phyloP scores from a whole-genome alignment of 1,284 basidiomycete species.

The Rhodotorula sp. region DNA sequence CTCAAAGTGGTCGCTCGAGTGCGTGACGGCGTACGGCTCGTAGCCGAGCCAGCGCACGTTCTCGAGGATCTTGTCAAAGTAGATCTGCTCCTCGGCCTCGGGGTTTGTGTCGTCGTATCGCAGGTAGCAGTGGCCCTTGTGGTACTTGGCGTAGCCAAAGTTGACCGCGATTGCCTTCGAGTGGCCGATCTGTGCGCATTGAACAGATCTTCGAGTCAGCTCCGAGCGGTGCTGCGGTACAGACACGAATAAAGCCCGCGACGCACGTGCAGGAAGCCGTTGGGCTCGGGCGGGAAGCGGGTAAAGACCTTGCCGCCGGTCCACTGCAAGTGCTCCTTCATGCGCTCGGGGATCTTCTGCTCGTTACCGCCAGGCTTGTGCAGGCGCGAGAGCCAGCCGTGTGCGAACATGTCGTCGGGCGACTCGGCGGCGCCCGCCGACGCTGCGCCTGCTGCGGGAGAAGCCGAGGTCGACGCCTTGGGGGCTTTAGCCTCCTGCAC shows the following conservation, averaged over 20 bases:
- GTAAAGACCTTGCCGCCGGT: slow-evolving; percentile 88
- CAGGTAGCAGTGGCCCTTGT: slow-evolving; percentile 87
- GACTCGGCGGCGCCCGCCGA: slow-evolving; percentile 52
- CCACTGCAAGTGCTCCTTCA: slow-evolving; percentile 74
- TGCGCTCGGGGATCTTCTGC: slow-evolving; percentile 76
- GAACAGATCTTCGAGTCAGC: too few relatives aligned
- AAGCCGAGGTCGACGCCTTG: slow-evolving; percentile 31
- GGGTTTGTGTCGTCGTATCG: slow-evolving; percentile 99
- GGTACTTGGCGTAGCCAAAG: slow-evolving; percentile 93
- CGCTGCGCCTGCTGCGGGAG: slow-evolving; percentile 38
- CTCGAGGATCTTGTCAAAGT: slow-evolving; percentile 96
- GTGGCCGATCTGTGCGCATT: slow-evolving; percentile 59
- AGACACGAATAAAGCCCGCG: not conserved
- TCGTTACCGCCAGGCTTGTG: slow-evolving; percentile 95
- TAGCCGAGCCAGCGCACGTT: slow-evolving; percentile 95
- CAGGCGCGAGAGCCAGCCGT: slow-evolving; percentile 90
- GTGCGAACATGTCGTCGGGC: slow-evolving; percentile 75
- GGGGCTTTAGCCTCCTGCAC: slow-evolving; percentile 23
- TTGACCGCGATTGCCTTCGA: slow-evolving; percentile 98
- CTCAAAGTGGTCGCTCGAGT: slow-evolving; percentile 97
- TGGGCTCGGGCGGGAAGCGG: slow-evolving; percentile 98
- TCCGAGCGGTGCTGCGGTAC: not conserved
- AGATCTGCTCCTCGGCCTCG: slow-evolving; percentile 91
- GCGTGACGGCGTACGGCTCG: slow-evolving; percentile 98
- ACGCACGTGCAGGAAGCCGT: slow-evolving; percentile 64